Evolutionary conservation across 176 grass and related monocot genomes (phyloP).

Genomic region (Musa schizocarpa): DNA sequence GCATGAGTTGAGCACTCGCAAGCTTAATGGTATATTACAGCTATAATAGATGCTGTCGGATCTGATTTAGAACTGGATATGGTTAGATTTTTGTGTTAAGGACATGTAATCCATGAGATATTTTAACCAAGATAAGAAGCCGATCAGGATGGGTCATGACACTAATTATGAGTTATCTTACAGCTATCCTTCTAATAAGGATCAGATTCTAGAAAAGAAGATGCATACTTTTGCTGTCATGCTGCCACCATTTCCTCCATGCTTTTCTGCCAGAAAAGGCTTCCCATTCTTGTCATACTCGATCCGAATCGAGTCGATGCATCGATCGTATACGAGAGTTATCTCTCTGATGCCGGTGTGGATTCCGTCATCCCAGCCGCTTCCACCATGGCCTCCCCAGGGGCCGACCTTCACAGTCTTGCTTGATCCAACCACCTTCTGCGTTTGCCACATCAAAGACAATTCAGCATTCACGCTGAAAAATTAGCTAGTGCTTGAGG

Average conservation of each 20-base stretch:
- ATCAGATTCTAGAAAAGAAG: neutral
- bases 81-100: too few species aligned
- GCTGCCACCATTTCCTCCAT: neutral
- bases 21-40: too few species aligned
- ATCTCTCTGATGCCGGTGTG: slow-evolving; percentile 28
- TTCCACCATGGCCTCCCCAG: slow-evolving; percentile 34
- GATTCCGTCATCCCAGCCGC: slow-evolving; percentile 31
- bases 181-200: too few species aligned
- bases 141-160: too few species aligned
- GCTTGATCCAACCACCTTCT: slow-evolving; percentile 29
- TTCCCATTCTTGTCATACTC: slow-evolving; percentile 28
- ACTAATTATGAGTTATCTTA: too few species aligned
- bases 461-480: too few species aligned
- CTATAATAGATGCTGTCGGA: too few species aligned
- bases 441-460: neutral
- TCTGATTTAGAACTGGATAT: too few species aligned
- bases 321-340: slow-evolving; percentile 18
- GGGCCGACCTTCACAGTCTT: slow-evolving; percentile 30
- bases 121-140: too few species aligned
- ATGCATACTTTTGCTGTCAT: neutral
- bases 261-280: neutral
- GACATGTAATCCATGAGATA: too few species aligned
- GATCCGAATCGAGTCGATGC: slow-evolving; percentile 22
- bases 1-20: too few species aligned
- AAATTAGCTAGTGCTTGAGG: too few species aligned